Base-by-base conservation (phyloP, 257 asterid species). In the Solanum appendiculatum region DNA sequence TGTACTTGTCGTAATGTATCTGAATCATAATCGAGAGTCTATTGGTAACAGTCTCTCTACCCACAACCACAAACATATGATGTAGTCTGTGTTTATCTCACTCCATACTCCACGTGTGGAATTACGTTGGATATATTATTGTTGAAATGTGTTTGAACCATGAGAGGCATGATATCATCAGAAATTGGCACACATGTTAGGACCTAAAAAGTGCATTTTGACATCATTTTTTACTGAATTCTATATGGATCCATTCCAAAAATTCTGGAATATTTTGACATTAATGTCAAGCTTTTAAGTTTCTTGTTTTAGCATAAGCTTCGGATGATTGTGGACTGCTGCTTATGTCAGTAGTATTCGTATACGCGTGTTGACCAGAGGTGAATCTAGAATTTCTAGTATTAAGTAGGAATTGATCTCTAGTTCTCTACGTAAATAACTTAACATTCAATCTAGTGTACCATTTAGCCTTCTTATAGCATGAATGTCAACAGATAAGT, bases 41-140 rank as follows among this genome's bases (percentile, higher is more conserved):
- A 7, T 1, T 21, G 1, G 31, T 60, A 60, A 60, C 69, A 1
- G 0, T 0, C 7, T n/a, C 15, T 60, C 29, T 60, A 23, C 31
- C 7, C 7, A 51, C n/a, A 6, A 51, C n/a, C 15, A 60, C 1
- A 23, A 9, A 9, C 6, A 60, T 60, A 9, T 60, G 23, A 9
- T 0, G 5, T 60, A 60, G 7, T 23, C 0, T 23, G 69, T 0
- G 0, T 60, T 4, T 60, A 23, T 9, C 1, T 6, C 1, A 6
- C 21, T 15, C 1, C 3, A 16, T 51, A 51, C 8, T 5, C 0
- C 0, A 60, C 1, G 7, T 0, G 7, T 4, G 15, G 0, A 0
- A 60, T 60, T 60, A 4, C 4, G 23, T 1, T 58, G 14, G 23
- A 54, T 18, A 54, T 54, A 54, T 54, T 54, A 18, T 20, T 20